phyloP scores from a whole-genome alignment of 768 basidiomycete genomes.

The Tricholoma matsutake region DNA sequence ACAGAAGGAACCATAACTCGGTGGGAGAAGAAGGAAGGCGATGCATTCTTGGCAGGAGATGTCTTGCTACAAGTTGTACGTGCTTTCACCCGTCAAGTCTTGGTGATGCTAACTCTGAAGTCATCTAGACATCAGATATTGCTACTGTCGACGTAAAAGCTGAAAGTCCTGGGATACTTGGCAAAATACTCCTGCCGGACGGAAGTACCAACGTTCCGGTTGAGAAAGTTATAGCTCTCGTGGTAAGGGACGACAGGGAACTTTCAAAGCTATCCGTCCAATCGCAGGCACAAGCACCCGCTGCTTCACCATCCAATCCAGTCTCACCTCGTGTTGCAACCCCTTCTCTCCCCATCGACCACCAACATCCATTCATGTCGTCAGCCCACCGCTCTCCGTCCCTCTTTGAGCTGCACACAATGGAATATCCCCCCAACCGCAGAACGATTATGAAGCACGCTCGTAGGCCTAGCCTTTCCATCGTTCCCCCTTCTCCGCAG shows the following conservation, averaged over 20 bases:
- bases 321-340: slow-evolving; percentile 19
- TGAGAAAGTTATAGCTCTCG: slow-evolving; percentile 59
- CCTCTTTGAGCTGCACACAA: slow-evolving; percentile 28
- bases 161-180: slow-evolving; percentile 82
- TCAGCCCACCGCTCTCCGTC: slow-evolving; percentile 27
- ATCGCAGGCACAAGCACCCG: slow-evolving; percentile 19
- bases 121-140: slow-evolving; percentile 66
- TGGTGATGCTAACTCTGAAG: background rate
- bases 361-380: slow-evolving; percentile 22
- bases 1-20: slow-evolving; percentile 76
- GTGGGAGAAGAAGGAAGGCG: slow-evolving; percentile 81
- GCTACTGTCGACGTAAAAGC: slow-evolving; percentile 87
- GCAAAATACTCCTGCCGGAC: slow-evolving; percentile 78
- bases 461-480: slow-evolving; percentile 11
- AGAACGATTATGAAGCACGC: slow-evolving; percentile 12
- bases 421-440: slow-evolving; percentile 12
- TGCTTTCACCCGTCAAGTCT: background rate
- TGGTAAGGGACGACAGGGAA: slow-evolving; percentile 58
- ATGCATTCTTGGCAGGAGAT: slow-evolving; percentile 67
- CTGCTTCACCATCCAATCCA: slow-evolving; percentile 24
- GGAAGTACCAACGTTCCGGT: slow-evolving; percentile 55
- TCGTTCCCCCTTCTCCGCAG: slow-evolving; percentile 17
- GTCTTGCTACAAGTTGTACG: slow-evolving; percentile 73
- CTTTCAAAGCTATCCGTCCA: slow-evolving; percentile 20
- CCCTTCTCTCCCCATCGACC: slow-evolving; percentile 19